A percentile compares a stretch with the other conserved stretches of the same genome.
Conservation (phyloP, 1,284 basidiomycete species). For the Sporisorium scitamineum region DNA sequence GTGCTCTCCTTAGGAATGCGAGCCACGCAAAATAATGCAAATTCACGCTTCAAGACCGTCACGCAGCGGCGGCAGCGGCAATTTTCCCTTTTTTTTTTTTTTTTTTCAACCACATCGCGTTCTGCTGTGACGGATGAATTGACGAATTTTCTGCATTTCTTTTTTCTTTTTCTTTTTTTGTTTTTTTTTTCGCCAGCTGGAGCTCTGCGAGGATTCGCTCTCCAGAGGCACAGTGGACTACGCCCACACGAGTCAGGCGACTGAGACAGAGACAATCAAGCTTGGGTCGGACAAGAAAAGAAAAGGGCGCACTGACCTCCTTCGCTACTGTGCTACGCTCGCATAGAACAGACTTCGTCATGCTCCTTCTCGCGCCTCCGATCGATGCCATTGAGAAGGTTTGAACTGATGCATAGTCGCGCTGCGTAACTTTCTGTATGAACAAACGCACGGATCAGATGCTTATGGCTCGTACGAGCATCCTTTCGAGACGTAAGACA, state of each 20-base stretch:
- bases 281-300: background rate
- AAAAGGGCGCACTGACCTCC: slow-evolving; percentile 1
- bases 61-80: slow-evolving; percentile 2
- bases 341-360: background rate
- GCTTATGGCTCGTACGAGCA: slow-evolving; percentile 19
- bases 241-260: background rate
- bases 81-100: slow-evolving; percentile 2
- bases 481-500: background rate
- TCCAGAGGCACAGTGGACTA: no score
- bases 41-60: no score
- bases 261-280: background rate
- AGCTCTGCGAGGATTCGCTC: slow-evolving; percentile 1
- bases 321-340: background rate
- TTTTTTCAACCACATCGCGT: background rate
- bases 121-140: background rate
- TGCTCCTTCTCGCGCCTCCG: no score
- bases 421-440: no score
- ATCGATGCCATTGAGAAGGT: no score
- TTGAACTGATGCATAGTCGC: no score
- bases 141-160: background rate
- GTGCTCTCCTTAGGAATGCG: slow-evolving; percentile 3
- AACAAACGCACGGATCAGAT: slow-evolving; percentile 9
- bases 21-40: background rate
- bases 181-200: background rate
- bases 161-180: background rate